Evolutionary conservation across 495 filamentous ascomycete species (phyloP), one percentile per base, ranked within the genome.

Genomic region (Podospora tetraspora): DNA sequence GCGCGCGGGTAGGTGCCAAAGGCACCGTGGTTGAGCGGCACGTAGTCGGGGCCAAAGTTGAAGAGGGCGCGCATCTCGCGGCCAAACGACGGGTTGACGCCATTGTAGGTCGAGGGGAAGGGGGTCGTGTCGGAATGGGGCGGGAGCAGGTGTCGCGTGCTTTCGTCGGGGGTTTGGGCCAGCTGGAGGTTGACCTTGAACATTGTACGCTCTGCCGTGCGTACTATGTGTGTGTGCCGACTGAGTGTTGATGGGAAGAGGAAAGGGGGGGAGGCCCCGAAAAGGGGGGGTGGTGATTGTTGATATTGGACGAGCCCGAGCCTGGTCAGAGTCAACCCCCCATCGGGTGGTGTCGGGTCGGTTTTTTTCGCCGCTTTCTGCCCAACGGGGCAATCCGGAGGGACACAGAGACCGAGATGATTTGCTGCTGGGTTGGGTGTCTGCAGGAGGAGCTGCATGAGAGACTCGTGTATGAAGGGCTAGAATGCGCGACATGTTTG

Each of bases 21-120:
- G 16, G 79, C 81, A 23, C 79, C 79, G 57, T 82, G 80, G 63
- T 82, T 82, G 27, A 81, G 68, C 23, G 78, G 78, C 65, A 71
- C 76, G 58, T 77, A 80, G 11, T 67, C 68, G n/a, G 68, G 34
- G 23, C 73, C 76, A 65, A 81, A 82, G 67, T 65, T 69, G 75
- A 80, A 81, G 60, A 77, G 75, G 30, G 69, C 68, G 32, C 78
- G 76, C 74, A 80, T 79, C 70, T 72, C 58, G 37, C 71, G 73
- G 52, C 79, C 80, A 66, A 81, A 81, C 9, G 63, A 24, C 59
- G 23, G 23, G 22, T 29, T 60, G 59, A 25, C 59, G 59, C 22
- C 59, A 60, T 52, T 52, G 43, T 52, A 52, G 43, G 43, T 52
- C 16, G 43, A 52, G 16, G 43, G 43, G 19, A 52, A 52, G 3